A percentile compares a stretch with the other conserved stretches of the same genome.
These are phyloP conservation scores for Catunica adiposa DNA, from an alignment of 2,329 filamentous ascomycete genomes.

Conservation along the genomic window DNA sequence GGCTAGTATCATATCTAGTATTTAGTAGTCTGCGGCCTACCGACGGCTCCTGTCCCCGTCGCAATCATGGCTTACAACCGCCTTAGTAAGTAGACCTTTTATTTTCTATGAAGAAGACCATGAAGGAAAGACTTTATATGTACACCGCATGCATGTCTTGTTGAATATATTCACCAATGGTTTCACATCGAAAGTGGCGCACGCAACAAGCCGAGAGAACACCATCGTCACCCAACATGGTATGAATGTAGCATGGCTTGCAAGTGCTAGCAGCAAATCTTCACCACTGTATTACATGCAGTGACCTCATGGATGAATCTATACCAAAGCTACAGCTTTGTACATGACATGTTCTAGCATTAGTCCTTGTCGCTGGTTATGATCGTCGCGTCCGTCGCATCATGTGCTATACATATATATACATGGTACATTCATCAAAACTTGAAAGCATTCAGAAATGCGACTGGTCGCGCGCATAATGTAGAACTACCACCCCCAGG, in stretches of 20 bases:
- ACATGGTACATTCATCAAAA: no score
- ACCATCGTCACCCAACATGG: background rate
- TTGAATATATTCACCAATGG: background rate
- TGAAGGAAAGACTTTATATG: background rate
- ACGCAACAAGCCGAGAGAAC: background rate
- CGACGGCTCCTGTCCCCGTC: background rate
- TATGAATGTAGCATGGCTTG: background rate
- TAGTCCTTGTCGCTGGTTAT: background rate
- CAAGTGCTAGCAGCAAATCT: background rate
- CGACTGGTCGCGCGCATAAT: background rate
- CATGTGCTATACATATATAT: background rate
- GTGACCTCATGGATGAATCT: no score
- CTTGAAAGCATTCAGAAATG: background rate
- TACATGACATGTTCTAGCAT: no score
- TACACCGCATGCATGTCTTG: background rate
- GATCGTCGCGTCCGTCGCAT: background rate
- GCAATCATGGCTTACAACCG: conserved; percentile 16
- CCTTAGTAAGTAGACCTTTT: conserved; percentile 14
- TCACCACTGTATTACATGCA: no score
- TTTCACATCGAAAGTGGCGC: background rate
- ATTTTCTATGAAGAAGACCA: background rate
- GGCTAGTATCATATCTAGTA: background rate
- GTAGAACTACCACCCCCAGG: background rate
- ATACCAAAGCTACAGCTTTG: no score
- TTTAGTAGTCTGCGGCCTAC: background rate